Evolutionary conservation across 1,284 basidiomycete species (phyloP).

Genomic region (Psilocybe mexicana): DNA sequence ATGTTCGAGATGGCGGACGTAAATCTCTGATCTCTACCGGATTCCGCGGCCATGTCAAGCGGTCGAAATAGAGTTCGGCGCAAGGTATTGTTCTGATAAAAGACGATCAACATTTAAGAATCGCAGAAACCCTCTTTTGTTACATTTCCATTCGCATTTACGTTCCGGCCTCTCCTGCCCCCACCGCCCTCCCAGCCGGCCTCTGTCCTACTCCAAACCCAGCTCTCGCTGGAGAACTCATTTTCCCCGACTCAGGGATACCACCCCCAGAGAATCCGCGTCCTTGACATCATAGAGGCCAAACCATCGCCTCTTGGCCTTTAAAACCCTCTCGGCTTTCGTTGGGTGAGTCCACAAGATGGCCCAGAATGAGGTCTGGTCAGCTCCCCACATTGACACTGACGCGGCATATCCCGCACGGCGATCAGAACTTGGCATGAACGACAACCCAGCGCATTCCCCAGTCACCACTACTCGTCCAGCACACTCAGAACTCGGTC

Average conservation of each 20-base stretch:
- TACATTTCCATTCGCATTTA: constrained; percentile 3
- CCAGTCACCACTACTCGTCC: constrained; percentile 29
- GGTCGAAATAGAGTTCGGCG: constrained; percentile 30
- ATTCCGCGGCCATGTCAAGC: constrained; percentile 35
- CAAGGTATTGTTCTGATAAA: constrained; percentile 26
- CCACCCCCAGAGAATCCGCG: not conserved
- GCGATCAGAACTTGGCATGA: constrained; percentile 51
- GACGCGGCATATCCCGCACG: constrained; percentile 44
- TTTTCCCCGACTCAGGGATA: constrained; percentile 3
- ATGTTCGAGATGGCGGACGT: constrained; percentile 21
- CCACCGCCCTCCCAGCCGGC: no score
- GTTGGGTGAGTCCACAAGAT: not conserved
- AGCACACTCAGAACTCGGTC: constrained; percentile 31
- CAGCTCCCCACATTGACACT: not conserved
- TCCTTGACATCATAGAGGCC: constrained; percentile 5
- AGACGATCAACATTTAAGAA: constrained; percentile 22
- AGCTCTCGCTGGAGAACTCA: not conserved
- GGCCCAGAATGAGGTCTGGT: not conserved
- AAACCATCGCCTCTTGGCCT: not conserved
- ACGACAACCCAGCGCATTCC: constrained; percentile 23
- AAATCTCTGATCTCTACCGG: constrained; percentile 34
- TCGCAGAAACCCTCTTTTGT: constrained; percentile 9
- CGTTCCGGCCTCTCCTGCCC: not conserved
- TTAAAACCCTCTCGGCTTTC: not conserved
- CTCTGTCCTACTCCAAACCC: no score